Evolutionary conservation across 495 filamentous ascomycete species (phyloP).

Genomic region (Aspergillus wentii): DNA sequence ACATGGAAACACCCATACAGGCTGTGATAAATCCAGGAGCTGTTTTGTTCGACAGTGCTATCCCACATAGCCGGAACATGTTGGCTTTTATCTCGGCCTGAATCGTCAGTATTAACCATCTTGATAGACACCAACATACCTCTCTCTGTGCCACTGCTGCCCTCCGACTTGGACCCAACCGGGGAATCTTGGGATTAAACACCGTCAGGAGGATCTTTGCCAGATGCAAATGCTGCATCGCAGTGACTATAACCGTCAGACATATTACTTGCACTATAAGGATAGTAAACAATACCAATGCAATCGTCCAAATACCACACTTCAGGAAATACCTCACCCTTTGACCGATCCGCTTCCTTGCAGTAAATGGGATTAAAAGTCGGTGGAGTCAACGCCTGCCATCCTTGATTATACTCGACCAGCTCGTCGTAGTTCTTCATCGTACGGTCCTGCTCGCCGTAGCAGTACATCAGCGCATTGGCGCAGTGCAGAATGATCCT

Average conservation of each 20-base stretch:
- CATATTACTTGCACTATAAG: too few relatives aligned
- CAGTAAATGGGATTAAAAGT: conserved; percentile 16
- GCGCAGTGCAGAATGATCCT: conserved; percentile 19
- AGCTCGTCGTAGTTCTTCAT: conserved; percentile 4
- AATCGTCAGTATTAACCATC: too few relatives aligned
- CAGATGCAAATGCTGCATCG: background rate
- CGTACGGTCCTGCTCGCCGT: conserved; percentile 9
- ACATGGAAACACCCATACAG: conserved; percentile 18
- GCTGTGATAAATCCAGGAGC: conserved; percentile 18
- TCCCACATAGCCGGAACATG: conserved; percentile 20
- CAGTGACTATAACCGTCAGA: background rate
- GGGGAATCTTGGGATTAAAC: background rate
- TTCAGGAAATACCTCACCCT: conserved; percentile 23
- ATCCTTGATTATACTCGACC: background rate
- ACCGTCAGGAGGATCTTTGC: background rate
- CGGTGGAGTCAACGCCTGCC: too few relatives aligned
- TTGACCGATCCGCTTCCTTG: conserved; percentile 1
- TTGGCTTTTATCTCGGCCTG: conserved; percentile 9
- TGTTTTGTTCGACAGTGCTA: conserved; percentile 17
- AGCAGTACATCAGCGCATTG: conserved; percentile 22
- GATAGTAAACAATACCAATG: too few relatives aligned
- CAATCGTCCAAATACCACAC: conserved; percentile 28
- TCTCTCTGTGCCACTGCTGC: background rate
- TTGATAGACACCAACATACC: too few relatives aligned
- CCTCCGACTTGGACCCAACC: background rate